phyloP scores from a whole-genome alignment of 176 grass and related monocot species.

The Carex cristatella region DNA sequence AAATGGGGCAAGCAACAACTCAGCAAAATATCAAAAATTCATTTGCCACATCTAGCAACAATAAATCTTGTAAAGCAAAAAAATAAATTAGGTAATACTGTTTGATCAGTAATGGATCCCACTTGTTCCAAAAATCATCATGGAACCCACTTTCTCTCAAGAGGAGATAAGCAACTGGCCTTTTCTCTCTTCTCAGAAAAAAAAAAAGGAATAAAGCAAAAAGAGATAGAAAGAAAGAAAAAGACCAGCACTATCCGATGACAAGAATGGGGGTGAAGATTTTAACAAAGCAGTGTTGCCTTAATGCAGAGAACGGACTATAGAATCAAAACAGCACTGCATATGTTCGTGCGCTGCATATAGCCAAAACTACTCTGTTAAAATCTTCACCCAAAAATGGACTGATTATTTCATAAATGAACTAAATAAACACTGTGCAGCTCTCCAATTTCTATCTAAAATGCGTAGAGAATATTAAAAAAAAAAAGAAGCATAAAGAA shows the following conservation, averaged over 20 bases:
- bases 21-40: neutral
- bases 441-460: neutral
- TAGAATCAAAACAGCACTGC: too few species aligned
- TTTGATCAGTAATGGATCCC: neutral
- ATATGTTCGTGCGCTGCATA: too few species aligned
- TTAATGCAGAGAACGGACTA: too few species aligned
- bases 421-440: neutral
- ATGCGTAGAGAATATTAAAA: neutral
- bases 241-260: neutral
- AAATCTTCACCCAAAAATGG: neutral
- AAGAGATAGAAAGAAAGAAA: neutral
- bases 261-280: neutral
- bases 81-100: neutral
- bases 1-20: neutral
- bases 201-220: neutral
- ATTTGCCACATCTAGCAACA: conserved; percentile 6
- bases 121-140: neutral
- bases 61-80: neutral
- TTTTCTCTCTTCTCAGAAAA: neutral
- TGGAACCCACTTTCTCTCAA: neutral
- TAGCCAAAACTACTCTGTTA: too few species aligned
- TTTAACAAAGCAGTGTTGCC: too few species aligned
- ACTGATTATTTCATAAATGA: neutral
- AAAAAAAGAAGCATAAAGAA: neutral
- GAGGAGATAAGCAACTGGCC: conserved; percentile 1